Percentiles rank a stretch among this genome's conserved stretches.
Conservation (phyloP, 805 yeast species). For the Metschnikowia colocasiae region DNA sequence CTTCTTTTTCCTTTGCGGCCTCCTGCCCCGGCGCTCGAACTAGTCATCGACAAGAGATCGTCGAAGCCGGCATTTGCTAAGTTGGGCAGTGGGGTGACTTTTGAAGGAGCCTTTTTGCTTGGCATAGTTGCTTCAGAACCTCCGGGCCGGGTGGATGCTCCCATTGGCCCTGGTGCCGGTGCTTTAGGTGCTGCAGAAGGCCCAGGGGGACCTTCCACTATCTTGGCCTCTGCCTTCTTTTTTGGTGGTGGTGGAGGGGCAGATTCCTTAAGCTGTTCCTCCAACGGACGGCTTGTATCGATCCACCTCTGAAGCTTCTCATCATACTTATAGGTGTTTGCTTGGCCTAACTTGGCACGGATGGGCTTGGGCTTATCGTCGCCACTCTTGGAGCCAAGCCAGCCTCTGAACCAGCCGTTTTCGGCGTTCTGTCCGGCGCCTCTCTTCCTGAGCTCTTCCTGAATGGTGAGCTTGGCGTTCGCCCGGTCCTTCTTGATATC, state of each 20-base stretch:
- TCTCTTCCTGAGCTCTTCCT: constrained; percentile 15
- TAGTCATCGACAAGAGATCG: constrained; percentile 31
- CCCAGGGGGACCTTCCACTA: neutral
- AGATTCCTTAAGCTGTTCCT: constrained; percentile 52
- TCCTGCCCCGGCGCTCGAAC: constrained; percentile 10
- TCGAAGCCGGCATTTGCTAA: constrained; percentile 42
- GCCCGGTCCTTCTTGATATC: constrained; percentile 32
- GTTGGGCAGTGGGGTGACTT: constrained; percentile 13
- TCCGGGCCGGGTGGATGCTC: constrained; percentile 15
- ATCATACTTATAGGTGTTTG: constrained; percentile 68
- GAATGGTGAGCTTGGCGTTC: constrained; percentile 18
- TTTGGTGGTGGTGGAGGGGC: constrained; percentile 69
- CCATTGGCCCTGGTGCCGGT: constrained; percentile 3
- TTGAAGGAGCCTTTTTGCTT: constrained; percentile 24
- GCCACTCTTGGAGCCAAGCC: constrained; percentile 35
- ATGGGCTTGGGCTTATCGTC: constrained; percentile 63
- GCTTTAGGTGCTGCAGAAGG: constrained; percentile 10
- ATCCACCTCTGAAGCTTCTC: constrained; percentile 86
- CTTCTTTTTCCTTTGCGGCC: constrained; percentile 18
- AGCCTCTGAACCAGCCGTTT: constrained; percentile 49
- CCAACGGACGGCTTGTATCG: constrained; percentile 61
- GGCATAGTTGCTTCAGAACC: constrained; percentile 66
- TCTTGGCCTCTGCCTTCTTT: constrained; percentile 23
- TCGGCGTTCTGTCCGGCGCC: constrained; percentile 21
- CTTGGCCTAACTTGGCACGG: constrained; percentile 81